phyloP scores from a whole-genome alignment of 139 green algal genomes.

The Spirogloea muscicola region DNA sequence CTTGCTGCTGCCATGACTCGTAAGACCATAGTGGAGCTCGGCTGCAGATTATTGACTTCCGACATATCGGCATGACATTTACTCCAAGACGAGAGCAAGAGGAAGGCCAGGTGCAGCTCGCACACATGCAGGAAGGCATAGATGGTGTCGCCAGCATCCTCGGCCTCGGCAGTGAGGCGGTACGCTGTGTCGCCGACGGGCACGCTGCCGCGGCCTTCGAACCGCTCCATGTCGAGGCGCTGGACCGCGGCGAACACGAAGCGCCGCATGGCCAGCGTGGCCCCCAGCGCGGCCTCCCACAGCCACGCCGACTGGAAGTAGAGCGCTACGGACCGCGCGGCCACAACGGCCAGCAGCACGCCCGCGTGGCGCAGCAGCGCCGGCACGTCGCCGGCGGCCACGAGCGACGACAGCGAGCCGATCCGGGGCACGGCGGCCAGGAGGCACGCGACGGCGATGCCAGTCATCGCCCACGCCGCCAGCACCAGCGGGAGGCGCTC shows the following conservation, averaged over 20 bases:
- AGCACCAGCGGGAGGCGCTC: conserved; percentile 16
- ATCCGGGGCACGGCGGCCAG: conserved; percentile 36
- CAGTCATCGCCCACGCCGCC: conserved; percentile 33
- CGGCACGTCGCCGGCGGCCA: conserved; percentile 22
- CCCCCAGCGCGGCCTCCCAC: conserved; percentile 41
- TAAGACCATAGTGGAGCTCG: no score
- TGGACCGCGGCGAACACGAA: conserved; percentile 22
- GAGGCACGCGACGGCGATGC: conserved; percentile 30
- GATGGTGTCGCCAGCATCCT: conserved; percentile 31
- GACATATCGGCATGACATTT: no score
- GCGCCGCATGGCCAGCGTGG: conserved; percentile 34
- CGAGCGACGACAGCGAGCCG: conserved; percentile 15
- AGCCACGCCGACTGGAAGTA: conserved; percentile 51
- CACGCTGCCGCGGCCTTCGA: conserved; percentile 15
- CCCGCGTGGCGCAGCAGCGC: conserved; percentile 3
- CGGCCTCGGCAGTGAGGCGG: conserved; percentile 42
- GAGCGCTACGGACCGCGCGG: conserved; percentile 6
- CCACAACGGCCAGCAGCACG: conserved; percentile 17
- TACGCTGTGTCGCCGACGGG: conserved; percentile 39
- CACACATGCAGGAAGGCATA: conserved; percentile 26
- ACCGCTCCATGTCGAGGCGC: conserved; percentile 24
- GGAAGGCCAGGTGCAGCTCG: not conserved
- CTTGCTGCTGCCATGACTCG: no score
- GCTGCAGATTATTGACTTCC: no score
- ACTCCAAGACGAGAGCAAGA: no score